phyloP scores from a whole-genome alignment of 2,329 filamentous ascomycete genomes.

The Paraphoma chrysanthemicola region DNA sequence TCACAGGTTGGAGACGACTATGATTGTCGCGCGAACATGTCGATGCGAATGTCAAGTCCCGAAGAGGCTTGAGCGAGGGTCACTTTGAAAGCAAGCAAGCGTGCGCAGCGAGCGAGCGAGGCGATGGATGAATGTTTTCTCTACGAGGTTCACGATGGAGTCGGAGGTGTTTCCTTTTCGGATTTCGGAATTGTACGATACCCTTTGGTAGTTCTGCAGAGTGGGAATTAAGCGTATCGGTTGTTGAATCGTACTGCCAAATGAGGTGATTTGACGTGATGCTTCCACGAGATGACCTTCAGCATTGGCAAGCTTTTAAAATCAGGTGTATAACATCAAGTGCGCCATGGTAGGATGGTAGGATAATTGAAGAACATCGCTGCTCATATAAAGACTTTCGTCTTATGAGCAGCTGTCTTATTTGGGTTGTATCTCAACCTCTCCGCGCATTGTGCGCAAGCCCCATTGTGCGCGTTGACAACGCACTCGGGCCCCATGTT shows the following conservation, averaged over 20 bases:
- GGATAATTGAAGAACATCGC: background rate
- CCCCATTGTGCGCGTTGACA: slow-evolving; percentile 34
- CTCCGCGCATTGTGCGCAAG: slow-evolving; percentile 5
- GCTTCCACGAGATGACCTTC: too few species aligned
- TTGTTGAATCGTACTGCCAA: background rate
- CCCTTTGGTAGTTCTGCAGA: background rate
- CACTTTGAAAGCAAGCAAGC: too few species aligned
- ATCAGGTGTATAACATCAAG: too few species aligned
- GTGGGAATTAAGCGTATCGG: background rate
- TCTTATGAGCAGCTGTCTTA: too few species aligned
- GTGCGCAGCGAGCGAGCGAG: background rate
- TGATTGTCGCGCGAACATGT: too few species aligned
- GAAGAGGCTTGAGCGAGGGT: too few species aligned
- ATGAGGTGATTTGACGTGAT: too few species aligned
- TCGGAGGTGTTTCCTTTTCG: background rate
- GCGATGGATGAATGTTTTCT: background rate
- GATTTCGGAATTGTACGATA: slow-evolving; percentile 1
- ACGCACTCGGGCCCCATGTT: slow-evolving; percentile 35
- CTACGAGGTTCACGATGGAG: background rate
- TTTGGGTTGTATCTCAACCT: too few species aligned
- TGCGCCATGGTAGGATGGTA: too few species aligned
- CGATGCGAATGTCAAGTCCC: too few species aligned
- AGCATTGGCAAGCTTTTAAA: too few species aligned
- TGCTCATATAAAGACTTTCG: background rate
- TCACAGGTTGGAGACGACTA: background rate